A percentile compares a stretch with the other conserved stretches of the same genome.
These are phyloP conservation scores for Botrytis paeoniae DNA, from an alignment of 2,329 filamentous ascomycete species.

Conservation along the genomic window DNA sequence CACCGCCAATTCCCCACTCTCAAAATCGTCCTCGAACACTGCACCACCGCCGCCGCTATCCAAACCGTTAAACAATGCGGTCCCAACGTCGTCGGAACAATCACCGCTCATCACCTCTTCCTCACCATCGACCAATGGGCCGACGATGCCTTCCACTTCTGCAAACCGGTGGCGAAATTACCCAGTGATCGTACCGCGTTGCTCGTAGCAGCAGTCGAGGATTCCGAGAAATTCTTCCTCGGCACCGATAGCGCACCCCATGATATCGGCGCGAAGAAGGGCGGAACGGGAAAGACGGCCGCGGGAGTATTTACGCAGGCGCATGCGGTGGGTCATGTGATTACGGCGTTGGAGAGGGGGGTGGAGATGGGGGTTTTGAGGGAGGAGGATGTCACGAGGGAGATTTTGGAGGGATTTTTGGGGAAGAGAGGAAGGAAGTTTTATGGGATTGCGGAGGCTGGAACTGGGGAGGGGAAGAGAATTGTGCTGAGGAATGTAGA, in stretches of 20 bases:
- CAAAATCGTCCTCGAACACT: conserved; percentile 74
- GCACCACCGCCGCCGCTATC: conserved; percentile 78
- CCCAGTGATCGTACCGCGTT: conserved; percentile 50
- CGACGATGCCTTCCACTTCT: conserved; percentile 37
- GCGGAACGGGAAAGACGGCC: conserved; percentile 43
- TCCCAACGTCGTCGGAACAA: conserved; percentile 56
- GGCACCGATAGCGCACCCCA: conserved; percentile 63
- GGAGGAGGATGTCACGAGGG: not conserved
- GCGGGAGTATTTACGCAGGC: conserved; percentile 77
- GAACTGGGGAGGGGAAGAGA: not conserved
- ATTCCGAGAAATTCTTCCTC: conserved; percentile 66
- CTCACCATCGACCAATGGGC: conserved; percentile 19
- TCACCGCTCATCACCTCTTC: conserved; percentile 21
- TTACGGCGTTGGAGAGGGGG: conserved; percentile 4
- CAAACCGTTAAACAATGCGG: conserved; percentile 74
- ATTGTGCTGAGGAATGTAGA: conserved; percentile 15
- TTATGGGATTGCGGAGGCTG: conserved; percentile 1
- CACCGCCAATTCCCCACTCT: conserved; percentile 71
- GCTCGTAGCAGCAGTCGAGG: conserved; percentile 52
- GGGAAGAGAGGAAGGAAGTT: conserved; percentile 10
- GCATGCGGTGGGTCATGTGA: conserved; percentile 12
- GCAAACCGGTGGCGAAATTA: conserved; percentile 47
- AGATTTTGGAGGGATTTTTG: conserved; percentile 16
- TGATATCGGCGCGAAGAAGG: conserved; percentile 55
- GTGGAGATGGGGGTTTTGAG: conserved; percentile 9